phyloP scores from a whole-genome alignment of 371 early-diverging fungal species.

The Syncephalastrum contaminatum region DNA sequence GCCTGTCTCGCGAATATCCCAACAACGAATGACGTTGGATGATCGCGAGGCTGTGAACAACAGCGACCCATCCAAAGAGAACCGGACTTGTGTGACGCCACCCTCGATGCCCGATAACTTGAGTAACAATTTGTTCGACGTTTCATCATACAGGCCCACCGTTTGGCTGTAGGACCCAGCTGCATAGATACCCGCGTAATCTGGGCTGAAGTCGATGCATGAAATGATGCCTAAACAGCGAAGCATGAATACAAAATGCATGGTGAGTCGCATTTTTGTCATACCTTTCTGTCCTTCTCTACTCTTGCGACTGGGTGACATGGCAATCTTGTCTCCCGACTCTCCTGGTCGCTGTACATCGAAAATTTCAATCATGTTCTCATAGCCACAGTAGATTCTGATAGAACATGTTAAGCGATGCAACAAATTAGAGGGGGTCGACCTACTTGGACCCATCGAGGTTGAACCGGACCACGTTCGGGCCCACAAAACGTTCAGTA shows the following conservation, averaged over 20 bases:
- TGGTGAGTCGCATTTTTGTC: too few relatives aligned
- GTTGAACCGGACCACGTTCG: conserved; percentile 62
- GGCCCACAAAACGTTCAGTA: conserved; percentile 63
- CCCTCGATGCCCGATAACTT: conserved; percentile 45
- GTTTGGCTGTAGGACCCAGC: conserved; percentile 65
- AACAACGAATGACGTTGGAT: conserved; percentile 53
- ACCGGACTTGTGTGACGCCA: conserved; percentile 53
- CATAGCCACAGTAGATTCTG: conserved; percentile 71
- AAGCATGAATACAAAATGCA: too few relatives aligned
- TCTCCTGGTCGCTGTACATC: conserved; percentile 59
- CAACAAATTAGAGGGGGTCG: neutral
- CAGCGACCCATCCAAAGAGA: conserved; percentile 60
- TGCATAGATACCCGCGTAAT: conserved; percentile 65
- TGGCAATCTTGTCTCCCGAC: conserved; percentile 42
- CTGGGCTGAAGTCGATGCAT: conserved; percentile 64
- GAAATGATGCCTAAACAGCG: conserved; percentile 48
- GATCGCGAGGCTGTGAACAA: conserved; percentile 64
- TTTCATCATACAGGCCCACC: conserved; percentile 66
- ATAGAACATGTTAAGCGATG: neutral
- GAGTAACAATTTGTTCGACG: conserved; percentile 50
- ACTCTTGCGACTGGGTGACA: conserved; percentile 58
- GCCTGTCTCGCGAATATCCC: conserved; percentile 73
- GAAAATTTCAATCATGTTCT: conserved; percentile 71
- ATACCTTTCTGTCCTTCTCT: conserved; percentile 67
- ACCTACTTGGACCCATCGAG: conserved; percentile 65